Conservation (phyloP, 495 filamentous ascomycete genomes). For the Penicillium antarcticum region DNA sequence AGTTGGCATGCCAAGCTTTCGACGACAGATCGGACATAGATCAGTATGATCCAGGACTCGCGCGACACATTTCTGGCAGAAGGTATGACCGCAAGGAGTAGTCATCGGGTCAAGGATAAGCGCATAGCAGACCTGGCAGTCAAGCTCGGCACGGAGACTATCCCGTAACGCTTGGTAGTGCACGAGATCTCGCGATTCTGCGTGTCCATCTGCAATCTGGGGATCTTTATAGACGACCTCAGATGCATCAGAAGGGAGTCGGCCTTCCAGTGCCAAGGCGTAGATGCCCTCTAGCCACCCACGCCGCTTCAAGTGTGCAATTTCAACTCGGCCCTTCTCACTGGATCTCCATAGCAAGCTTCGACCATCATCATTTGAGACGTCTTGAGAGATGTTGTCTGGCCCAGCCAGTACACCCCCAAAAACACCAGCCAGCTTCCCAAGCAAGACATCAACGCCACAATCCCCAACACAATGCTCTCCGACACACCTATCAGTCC, state of each 20-base stretch:
- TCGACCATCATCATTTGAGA: conserved; percentile 41
- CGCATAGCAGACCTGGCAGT: conserved; percentile 84
- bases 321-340: conserved; percentile 23
- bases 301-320: conserved; percentile 5
- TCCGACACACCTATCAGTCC: conserved; percentile 46
- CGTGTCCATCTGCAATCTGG: conserved; percentile 19
- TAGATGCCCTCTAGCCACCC: conserved; percentile 31
- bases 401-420: conserved; percentile 41
- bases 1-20: conserved; percentile 58
- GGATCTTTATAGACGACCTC: conserved; percentile 53
- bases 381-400: neutral
- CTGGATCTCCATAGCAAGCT: conserved; percentile 36
- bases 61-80: conserved; percentile 75
- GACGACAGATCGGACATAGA: conserved; percentile 76
- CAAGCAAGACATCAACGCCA: conserved; percentile 69
- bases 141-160: conserved; percentile 62
- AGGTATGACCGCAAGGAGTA: conserved; percentile 83
- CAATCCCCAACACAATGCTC: conserved; percentile 79
- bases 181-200: conserved; percentile 42
- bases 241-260: conserved; percentile 30
- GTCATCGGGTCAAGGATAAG: conserved; percentile 78
- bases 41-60: conserved; percentile 71
- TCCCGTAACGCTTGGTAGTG: conserved; percentile 58
- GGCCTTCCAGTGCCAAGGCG: conserved; percentile 26
- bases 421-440: conserved; percentile 58